Evolutionary conservation across 768 basidiomycete genomes (phyloP), one percentile per base, ranked within the genome.

Genomic region (Boletus vermiculosoides): DNA sequence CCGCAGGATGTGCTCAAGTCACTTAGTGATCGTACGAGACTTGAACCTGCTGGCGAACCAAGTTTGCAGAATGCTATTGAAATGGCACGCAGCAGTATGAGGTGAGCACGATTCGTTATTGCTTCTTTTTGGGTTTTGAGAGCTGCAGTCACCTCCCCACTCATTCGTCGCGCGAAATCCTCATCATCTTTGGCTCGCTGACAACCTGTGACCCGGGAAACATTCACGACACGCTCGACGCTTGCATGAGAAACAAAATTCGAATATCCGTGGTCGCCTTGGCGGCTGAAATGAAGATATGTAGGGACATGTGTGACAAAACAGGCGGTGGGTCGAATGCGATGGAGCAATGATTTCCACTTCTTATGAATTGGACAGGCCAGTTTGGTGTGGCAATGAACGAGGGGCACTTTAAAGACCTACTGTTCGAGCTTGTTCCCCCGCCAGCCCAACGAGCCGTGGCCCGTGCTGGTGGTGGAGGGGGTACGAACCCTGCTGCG

Each of bases 241-340:
- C 82, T 3, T 93, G 94, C 61, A 77, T 91, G 53, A 83, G 83
- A 59, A 87, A 86, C 69, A 90, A 87, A 68, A 89, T 97, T 52
- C 90, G 95, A 40, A 88, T 98, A 60, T 94, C 89, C 5, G 84
- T 98, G 51, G 93, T 99, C 37, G 93, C 94, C 1, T 83, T 99
- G 34, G 91, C 95, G 0, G 97, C 97, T 7, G 97, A 98, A 72
- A 96, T 98, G 89, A 98, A 98, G 71, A 92, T 99, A 36, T 98
- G 94, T 66, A 86, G 93, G 37, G 89, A 94, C 45, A 80, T 98
- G 22, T 90, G 89, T 63, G 91, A 93, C 53, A 89, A 91, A 71
- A 95, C 96, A 1, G 92, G 92, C 57, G 97, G 97, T 93, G 60
- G 51, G 60, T 56, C 22, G n/a, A 45, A 54, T 50, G 44, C 8